Evolutionary conservation across 192 early-diverging fungal genomes (phyloP).

Genomic region (Lunasporangiospora selenospora): DNA sequence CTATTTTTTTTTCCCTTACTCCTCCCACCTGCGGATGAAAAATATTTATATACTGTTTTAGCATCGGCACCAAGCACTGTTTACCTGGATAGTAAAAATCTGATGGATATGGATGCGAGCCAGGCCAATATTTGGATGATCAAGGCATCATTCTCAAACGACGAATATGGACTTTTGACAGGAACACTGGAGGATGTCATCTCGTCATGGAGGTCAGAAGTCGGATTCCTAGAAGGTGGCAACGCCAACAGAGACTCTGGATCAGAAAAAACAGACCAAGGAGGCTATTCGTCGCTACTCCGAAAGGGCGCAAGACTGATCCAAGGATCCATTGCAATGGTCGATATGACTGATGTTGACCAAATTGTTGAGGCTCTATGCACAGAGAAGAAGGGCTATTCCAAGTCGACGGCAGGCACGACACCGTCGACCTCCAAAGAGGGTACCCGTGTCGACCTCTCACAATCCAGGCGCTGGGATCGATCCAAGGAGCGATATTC

Average conservation of each 20-base stretch:
- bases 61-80: conserved; percentile 48
- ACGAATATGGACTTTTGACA: conserved; percentile 47
- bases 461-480: conserved; percentile 17
- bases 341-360: conserved; percentile 47
- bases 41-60: conserved; percentile 40
- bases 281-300: conserved; percentile 23
- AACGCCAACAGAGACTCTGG: not conserved
- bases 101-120: conserved; percentile 61
- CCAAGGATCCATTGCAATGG: conserved; percentile 42
- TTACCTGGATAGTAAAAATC: conserved; percentile 47
- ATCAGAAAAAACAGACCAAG: not conserved
- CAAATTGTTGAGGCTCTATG: conserved; percentile 39
- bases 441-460: not conserved
- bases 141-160: conserved; percentile 40
- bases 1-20: not conserved
- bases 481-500: no score
- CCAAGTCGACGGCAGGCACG: conserved; percentile 13
- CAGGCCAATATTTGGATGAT: conserved; percentile 56
- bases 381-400: no score
- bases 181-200: conserved; percentile 50
- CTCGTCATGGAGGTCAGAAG: conserved; percentile 53
- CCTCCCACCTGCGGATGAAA: not conserved
- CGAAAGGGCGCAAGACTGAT: conserved; percentile 33
- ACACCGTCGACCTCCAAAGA: conserved; percentile 6
- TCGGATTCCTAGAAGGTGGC: conserved; percentile 6